Base-by-base conservation (phyloP, 176 grass and related monocot genomes). In the Luzula sylvatica region DNA sequence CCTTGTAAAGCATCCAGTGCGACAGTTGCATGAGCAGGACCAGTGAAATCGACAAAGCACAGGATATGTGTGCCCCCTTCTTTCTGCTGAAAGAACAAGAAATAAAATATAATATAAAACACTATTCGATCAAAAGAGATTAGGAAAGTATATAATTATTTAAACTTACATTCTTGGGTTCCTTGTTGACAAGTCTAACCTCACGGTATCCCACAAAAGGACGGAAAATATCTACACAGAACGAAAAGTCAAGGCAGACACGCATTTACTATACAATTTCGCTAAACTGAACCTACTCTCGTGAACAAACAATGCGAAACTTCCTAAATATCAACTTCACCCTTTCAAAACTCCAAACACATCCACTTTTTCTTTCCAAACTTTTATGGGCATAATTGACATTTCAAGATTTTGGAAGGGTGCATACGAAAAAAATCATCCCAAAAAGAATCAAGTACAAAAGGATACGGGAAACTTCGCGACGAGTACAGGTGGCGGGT, bases 401-500 rank as follows among this genome's bases (percentile, higher is more conserved):
- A 35, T 35, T 35, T 35, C 24, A 15, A 11, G n/a, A 28, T 21
- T 23, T 48, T 9, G 46, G n/a, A 47, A 62, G 27, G 12, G 43
- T 18, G 43, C 15, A 13, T 20, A 32, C 14, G 26, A 8, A 18
- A 1, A 14, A 14, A 46, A 46, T 46, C 43, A 46, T 5, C 14
- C 5, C 12, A 13, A 8, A 17, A 32, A 49, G 29, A 52, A 51
- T 5, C n/a, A 58, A 9, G 42, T 20, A 57, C 20, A 68, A 23
- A 72, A 78, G 89, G 89, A 95, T 84, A 88, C 70, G 70, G 3
- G 62, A 80, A 55, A 81, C 83, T 71, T 94, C 88, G 7, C 83
- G 55, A 19, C 46, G 72, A 38, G 66, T 81, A 59, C 69, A 72
- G n/a, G 78, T 70, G 0, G 49, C 43, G 75, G 66, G 80, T 6